Percentiles rank a stretch among this genome's conserved stretches.
Evolutionary conservation across 192 early-diverging fungal genomes (phyloP).

Genomic region (Entomortierella beljakovae): DNA sequence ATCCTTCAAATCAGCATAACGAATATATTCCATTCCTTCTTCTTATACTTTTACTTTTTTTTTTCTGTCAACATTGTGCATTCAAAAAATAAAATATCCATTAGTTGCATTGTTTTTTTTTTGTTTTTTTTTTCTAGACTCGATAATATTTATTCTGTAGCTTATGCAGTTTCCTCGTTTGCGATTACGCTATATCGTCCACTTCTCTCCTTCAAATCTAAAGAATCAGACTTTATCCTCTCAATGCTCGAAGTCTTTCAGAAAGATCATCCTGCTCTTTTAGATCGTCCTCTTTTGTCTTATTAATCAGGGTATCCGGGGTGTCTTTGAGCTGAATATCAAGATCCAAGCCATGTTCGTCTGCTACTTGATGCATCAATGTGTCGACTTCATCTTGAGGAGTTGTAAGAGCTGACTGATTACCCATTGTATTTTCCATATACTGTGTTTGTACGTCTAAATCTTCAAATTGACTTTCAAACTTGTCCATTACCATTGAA

Average conservation of each 20-base stretch:
- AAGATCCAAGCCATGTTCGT: conserved; percentile 94
- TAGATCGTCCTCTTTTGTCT: conserved; percentile 57
- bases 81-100: too few relatives aligned
- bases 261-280: conserved; percentile 59
- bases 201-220: too few relatives aligned
- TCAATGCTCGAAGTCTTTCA: conserved; percentile 58
- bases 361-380: conserved; percentile 97
- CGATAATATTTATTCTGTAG: too few relatives aligned
- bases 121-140: too few relatives aligned
- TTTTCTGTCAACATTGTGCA: background rate
- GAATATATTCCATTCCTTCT: too few relatives aligned
- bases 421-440: conserved; percentile 95
- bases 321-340: conserved; percentile 73
- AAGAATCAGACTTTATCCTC: conserved; percentile 61
- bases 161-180: background rate
- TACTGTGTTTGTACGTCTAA: conserved; percentile 97
- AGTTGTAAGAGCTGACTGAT: conserved; percentile 86
- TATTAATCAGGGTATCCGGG: conserved; percentile 58
- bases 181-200: background rate
- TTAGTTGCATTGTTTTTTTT: too few relatives aligned
- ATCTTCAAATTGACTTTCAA: conserved; percentile 97
- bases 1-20: conserved; percentile 11
- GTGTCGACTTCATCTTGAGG: conserved; percentile 93
- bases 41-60: too few relatives aligned
- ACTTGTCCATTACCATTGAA: conserved; percentile 98